A percentile compares a stretch with the other conserved stretches of the same genome.
phyloP scores from a whole-genome alignment of 495 filamentous ascomycete genomes.

The Daldinia childiae region DNA sequence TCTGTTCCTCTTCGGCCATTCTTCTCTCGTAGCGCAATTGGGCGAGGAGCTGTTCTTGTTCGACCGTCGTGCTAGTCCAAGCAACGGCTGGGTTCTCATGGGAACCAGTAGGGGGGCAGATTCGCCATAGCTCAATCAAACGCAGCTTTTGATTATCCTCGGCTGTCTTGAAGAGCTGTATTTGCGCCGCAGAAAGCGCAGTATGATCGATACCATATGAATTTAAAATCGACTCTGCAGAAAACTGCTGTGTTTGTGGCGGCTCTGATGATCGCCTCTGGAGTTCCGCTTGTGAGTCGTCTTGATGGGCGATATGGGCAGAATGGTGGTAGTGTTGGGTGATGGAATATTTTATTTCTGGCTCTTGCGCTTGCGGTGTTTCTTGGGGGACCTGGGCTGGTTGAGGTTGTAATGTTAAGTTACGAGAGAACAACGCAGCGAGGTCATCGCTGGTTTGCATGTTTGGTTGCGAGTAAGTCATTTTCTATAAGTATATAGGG shows the following conservation, averaged over 20 bases:
- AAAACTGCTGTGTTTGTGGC: slow-evolving; percentile 54
- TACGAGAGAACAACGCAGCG: slow-evolving; percentile 69
- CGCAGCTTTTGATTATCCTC: slow-evolving; percentile 65
- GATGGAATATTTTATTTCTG: slow-evolving; percentile 68
- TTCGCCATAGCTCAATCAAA: slow-evolving; percentile 73
- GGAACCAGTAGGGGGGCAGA: slow-evolving; percentile 59
- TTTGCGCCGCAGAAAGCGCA: slow-evolving; percentile 64
- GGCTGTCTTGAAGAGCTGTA: slow-evolving; percentile 69
- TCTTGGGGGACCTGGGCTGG: slow-evolving; percentile 45
- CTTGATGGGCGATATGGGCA: slow-evolving; percentile 58
- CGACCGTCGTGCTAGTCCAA: slow-evolving; percentile 59
- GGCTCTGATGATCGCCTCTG: slow-evolving; percentile 61
- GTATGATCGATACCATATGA: slow-evolving; percentile 64
- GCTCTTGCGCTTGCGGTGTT: slow-evolving; percentile 42
- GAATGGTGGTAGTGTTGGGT: slow-evolving; percentile 82
- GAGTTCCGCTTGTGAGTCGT: slow-evolving; percentile 43
- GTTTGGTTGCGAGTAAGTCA: slow-evolving; percentile 52
- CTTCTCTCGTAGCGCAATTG: slow-evolving; percentile 63
- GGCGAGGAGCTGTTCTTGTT: slow-evolving; percentile 61
- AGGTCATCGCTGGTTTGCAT: slow-evolving; percentile 72
- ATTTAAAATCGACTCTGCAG: slow-evolving; percentile 56
- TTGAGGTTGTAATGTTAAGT: slow-evolving; percentile 64
- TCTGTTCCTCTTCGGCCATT: slow-evolving; percentile 46
- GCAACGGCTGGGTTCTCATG: slow-evolving; percentile 56
- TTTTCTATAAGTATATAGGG: slow-evolving; percentile 32